phyloP scores from a whole-genome alignment of 495 filamentous ascomycete species.

The Pseudotulostoma volvatum region DNA sequence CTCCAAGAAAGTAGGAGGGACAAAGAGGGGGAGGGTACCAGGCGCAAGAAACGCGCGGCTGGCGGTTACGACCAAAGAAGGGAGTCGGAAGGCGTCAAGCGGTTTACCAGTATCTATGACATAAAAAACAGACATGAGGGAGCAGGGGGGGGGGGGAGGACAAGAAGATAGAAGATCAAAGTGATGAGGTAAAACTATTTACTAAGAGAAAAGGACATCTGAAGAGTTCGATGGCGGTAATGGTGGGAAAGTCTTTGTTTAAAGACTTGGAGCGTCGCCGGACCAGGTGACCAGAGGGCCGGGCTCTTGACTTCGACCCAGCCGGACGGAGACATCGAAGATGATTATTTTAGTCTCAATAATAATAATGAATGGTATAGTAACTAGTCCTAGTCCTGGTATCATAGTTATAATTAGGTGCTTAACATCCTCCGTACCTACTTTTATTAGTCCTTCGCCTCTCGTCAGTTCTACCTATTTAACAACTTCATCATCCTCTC shows the following conservation, averaged over 20 bases:
- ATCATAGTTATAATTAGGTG: no score
- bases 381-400: no score
- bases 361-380: no score
- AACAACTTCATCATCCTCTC: no score
- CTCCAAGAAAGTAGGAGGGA: not conserved
- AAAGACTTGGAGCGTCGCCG: no score
- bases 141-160: constrained; percentile 3
- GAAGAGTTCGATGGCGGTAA: constrained; percentile 1
- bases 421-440: no score
- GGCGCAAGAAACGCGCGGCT: constrained; percentile 33
- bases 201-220: constrained; percentile 20
- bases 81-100: not conserved
- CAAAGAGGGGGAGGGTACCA: constrained; percentile 8
- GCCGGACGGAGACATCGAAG: no score
- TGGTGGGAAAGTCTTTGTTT: not conserved
- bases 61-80: constrained; percentile 12
- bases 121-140: constrained; percentile 21
- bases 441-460: no score
- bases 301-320: no score
- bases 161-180: constrained; percentile 17
- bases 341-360: no score
- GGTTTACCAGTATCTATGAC: constrained; percentile 16
- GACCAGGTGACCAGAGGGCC: no score
- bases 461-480: no score
- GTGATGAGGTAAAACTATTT: constrained; percentile 32